Percentiles rank a stretch among this genome's conserved stretches.
Conservation (phyloP, 2,329 filamentous ascomycete genomes). For the Trichoderma simmonsii region DNA sequence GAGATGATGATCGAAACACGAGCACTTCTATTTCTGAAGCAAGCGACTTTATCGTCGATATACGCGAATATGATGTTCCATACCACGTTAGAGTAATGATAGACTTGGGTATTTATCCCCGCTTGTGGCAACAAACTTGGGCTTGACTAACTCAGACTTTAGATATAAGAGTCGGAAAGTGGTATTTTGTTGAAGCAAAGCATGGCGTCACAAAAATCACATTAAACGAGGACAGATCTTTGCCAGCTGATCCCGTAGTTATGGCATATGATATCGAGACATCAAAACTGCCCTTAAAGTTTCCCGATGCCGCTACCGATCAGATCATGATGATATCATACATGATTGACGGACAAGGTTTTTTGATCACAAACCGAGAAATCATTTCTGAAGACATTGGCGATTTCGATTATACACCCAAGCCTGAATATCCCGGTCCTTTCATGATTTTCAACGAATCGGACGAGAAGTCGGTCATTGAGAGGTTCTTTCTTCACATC, state of each 20-base stretch:
- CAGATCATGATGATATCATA: slow-evolving; percentile 99
- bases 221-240: slow-evolving; percentile 81
- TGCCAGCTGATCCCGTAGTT: slow-evolving; percentile 92
- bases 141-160: slow-evolving; percentile 26
- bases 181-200: slow-evolving; percentile 94
- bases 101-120: slow-evolving; percentile 63
- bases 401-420: slow-evolving; percentile 98
- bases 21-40: slow-evolving; percentile 77
- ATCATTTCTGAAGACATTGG: slow-evolving; percentile 96
- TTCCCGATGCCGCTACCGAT: slow-evolving; percentile 89
- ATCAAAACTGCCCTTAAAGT: slow-evolving; percentile 91
- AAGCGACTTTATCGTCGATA: slow-evolving; percentile 97
- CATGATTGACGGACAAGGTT: slow-evolving; percentile 99
- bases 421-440: slow-evolving; percentile 88
- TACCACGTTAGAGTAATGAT: slow-evolving; percentile 99
- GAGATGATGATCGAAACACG: slow-evolving; percentile 75
- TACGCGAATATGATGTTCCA: slow-evolving; percentile 97
- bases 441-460: slow-evolving; percentile 99
- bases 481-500: slow-evolving; percentile 92
- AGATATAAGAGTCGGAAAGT: slow-evolving; percentile 95
- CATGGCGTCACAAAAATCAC: slow-evolving; percentile 82
- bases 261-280: slow-evolving; percentile 99
- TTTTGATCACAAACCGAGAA: slow-evolving; percentile 95
- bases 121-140: neutral
- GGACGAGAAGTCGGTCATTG: slow-evolving; percentile 81